Evolutionary conservation across 106 monocot genomes (phyloP).

Genomic region (Phalaenopsis equestris): DNA sequence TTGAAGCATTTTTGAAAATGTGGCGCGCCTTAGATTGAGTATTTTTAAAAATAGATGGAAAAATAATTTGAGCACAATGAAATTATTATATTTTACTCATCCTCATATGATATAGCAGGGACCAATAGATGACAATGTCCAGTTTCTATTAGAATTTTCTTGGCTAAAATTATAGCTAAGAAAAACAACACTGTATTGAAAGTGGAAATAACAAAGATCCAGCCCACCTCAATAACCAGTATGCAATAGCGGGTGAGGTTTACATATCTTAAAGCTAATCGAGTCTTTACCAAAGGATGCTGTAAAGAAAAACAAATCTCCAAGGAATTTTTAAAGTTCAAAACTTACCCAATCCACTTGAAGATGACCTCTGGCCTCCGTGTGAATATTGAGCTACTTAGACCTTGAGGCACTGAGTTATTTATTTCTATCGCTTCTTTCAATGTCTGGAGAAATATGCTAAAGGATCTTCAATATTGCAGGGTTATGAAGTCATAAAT

Average conservation of each 20-base stretch:
- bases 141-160: background rate
- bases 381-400: conserved; percentile 96
- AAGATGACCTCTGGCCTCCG: conserved; percentile 74
- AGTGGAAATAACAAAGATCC: background rate
- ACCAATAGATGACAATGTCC: background rate
- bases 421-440: conserved; percentile 94
- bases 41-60: too few species aligned
- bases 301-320: background rate
- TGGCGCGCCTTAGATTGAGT: too few species aligned
- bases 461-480: background rate
- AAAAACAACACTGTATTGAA: background rate
- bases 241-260: background rate
- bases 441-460: conserved; percentile 42
- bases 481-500: background rate
- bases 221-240: background rate
- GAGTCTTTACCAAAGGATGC: background rate
- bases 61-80: too few species aligned
- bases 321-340: background rate
- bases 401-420: conserved; percentile 91
- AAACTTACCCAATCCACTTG: conserved; percentile 90
- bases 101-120: background rate
- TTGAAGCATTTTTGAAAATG: too few species aligned
- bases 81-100: too few species aligned
- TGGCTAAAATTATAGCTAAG: background rate
- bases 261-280: background rate